Percentiles rank a stretch among this genome's conserved stretches.
Evolutionary conservation across 2,329 filamentous ascomycete species (phyloP).

Genomic region (Venturia effusa): DNA sequence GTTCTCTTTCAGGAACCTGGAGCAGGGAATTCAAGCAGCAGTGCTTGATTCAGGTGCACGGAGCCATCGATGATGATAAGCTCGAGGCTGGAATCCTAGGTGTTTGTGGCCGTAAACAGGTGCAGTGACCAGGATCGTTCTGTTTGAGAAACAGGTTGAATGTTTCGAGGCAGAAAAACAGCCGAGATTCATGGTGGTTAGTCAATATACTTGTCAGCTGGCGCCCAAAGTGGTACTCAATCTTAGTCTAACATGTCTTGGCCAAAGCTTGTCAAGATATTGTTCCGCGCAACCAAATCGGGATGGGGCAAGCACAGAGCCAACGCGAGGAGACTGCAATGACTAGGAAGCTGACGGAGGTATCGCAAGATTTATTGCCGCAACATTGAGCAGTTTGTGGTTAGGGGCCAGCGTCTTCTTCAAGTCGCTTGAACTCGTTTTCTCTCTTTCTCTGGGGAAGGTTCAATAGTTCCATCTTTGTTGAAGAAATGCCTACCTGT

Average conservation of each 20-base stretch:
- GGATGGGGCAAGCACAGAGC: neutral
- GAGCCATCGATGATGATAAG: neutral
- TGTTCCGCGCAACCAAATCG: neutral
- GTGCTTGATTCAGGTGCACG: neutral
- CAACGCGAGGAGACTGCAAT: neutral
- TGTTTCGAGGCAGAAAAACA: neutral
- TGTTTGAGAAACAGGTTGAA: neutral
- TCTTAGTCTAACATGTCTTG: neutral
- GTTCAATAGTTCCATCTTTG: neutral
- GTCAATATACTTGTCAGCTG: neutral
- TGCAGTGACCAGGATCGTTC: neutral
- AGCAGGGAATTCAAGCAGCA: neutral
- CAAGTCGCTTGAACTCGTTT: neutral
- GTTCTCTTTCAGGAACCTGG: neutral
- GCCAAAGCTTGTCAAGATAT: neutral
- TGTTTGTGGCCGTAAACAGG: neutral
- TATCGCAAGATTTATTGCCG: neutral
- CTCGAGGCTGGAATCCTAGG: neutral
- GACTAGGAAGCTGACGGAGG: neutral
- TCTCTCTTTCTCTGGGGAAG: neutral
- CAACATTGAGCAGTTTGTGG: neutral
- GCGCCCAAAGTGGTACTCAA: neutral
- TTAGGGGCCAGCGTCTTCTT: neutral
- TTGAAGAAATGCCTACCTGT: too few species aligned
- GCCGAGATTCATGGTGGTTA: neutral